Percentiles rank a stretch among this genome's conserved stretches.
phyloP scores from a whole-genome alignment of 805 yeast species.

The Hanseniaspora pseudoguilliermondii region DNA sequence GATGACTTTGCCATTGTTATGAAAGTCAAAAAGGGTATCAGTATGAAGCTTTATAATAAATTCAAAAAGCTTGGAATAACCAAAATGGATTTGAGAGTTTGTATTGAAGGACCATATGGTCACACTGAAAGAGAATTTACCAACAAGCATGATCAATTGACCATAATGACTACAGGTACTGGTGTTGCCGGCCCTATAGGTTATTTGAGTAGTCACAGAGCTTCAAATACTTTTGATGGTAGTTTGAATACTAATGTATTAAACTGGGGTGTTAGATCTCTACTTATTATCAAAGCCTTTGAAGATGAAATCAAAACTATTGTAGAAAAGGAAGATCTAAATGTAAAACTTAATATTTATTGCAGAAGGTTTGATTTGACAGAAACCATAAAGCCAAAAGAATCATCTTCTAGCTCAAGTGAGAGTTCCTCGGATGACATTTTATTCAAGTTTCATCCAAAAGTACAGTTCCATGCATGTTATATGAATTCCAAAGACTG shows the following conservation, averaged over 20 bases:
- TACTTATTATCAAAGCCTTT: not conserved
- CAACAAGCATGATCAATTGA: not conserved
- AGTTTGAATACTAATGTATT: not conserved
- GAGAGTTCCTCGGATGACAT: not conserved
- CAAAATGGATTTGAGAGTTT: not conserved
- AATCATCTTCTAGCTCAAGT: not conserved
- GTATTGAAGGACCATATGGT: constrained; percentile 14
- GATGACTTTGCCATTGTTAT: not conserved
- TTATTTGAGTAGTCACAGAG: constrained; percentile 5
- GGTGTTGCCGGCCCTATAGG: constrained; percentile 12
- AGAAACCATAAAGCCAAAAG: not conserved
- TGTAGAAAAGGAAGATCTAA: not conserved
- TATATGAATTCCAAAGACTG: not conserved
- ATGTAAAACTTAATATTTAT: not conserved
- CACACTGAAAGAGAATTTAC: not conserved
- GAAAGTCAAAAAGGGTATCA: constrained; percentile 12
- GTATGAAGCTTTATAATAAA: not conserved
- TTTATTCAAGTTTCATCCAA: not conserved
- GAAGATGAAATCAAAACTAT: not conserved
- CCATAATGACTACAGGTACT: constrained; percentile 7
- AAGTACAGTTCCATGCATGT: not conserved
- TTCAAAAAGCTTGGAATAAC: not conserved
- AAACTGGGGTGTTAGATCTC: constrained; percentile 12
- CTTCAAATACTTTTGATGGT: not conserved
- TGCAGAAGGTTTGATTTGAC: not conserved